These are phyloP conservation scores for Mrakia blollopis DNA, from an alignment of 768 basidiomycete genomes.

Conservation along the genomic window DNA sequence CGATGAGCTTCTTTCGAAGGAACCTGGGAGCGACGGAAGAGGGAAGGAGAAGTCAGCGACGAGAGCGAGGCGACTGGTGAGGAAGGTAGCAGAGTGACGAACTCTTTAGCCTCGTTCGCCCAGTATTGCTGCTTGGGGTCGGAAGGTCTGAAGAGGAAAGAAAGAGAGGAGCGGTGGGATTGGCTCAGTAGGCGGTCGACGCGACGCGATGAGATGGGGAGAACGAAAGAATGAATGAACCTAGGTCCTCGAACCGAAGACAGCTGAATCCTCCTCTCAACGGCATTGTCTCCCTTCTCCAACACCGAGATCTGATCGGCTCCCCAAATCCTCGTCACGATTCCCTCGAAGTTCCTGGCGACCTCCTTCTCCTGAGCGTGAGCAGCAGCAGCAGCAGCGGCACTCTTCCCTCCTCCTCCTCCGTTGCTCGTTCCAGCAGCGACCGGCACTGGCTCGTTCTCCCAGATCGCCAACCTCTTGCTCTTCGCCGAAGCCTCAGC, in stretches of 20 bases:
- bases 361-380: constrained; percentile 35
- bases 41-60: too few species aligned
- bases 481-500: constrained; percentile 66
- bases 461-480: constrained; percentile 48
- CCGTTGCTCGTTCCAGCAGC: constrained; percentile 46
- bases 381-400: constrained; percentile 29
- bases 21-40: constrained; percentile 40
- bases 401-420: constrained; percentile 45
- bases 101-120: constrained; percentile 87
- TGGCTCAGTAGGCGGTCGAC: neutral
- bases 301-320: constrained; percentile 82
- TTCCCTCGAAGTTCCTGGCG: constrained; percentile 62
- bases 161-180: neutral
- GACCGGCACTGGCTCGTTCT: constrained; percentile 30
- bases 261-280: constrained; percentile 56
- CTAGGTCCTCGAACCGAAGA: constrained; percentile 83
- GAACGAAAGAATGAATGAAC: constrained; percentile 47
- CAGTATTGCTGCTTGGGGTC: constrained; percentile 83
- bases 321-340: constrained; percentile 82
- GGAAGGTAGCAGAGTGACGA: too few species aligned
- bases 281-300: constrained; percentile 52
- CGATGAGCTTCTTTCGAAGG: constrained; percentile 83
- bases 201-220: neutral
- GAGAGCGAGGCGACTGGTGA: too few species aligned
- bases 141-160: constrained; percentile 54